Evolutionary conservation across 2,329 filamentous ascomycete species (phyloP), one percentile per base, ranked within the genome.

Genomic region (Penicillium sp.): DNA sequence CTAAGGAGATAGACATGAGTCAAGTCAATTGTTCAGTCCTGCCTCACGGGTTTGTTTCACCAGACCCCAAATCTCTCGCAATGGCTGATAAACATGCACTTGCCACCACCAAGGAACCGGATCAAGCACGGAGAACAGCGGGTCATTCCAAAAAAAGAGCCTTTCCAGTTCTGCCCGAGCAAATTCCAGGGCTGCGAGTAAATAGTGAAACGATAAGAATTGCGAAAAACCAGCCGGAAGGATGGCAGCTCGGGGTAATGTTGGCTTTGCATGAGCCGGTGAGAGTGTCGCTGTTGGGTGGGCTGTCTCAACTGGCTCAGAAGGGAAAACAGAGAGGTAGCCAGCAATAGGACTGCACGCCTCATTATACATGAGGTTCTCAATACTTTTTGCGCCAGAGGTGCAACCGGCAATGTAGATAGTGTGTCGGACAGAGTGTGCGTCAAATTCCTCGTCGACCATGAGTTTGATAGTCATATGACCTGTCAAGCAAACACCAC

Each of bases 381-480:
- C 51, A 6, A 62, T 49, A 3, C 64, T 60, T 1, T 40, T 42
- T 6, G 65, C 63, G 3, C 67, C 68, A 33, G 64, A 61, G 13
- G 58, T 43, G 43, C 68, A 70, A 45, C 61, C 64, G 14, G 62
- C 62, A 29, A 71, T 65, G 36, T 68, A 63, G 22, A 69, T 55
- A 8, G 59, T 52, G 45, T 68, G 64, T 18, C 66, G 64, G 13
- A 71, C 63, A n/a, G 63, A 66, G 19, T 64, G 57, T 2, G 44
- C 16, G 2, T 60, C 57, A 28, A 69, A 61, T 33, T 70, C 63
- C 41, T 77, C 71, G 40, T 81, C 76, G 2, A 86, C 78, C 56
- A 89, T 71, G 54, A 91, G 85, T 63, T 88, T 83, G 46, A 91
- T 84, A 14, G 80, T 84, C 28, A 90, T 65, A 63, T 91, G 88